phyloP scores from a whole-genome alignment of 805 yeast genomes.

The Saturnispora sekii region DNA sequence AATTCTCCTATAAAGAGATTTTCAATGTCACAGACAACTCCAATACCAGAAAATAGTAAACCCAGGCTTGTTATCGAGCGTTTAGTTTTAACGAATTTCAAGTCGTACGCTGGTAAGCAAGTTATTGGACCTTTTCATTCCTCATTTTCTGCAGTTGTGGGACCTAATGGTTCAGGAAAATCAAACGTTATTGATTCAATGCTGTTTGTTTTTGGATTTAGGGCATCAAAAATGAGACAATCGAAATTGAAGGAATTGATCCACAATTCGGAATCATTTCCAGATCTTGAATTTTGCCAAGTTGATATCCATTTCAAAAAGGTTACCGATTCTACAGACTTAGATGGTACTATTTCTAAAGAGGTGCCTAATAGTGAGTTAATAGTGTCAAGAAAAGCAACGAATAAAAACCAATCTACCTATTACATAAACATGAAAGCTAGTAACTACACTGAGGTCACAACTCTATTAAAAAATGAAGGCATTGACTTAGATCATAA shows the following conservation, averaged over 20 bases:
- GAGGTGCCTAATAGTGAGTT: slow-evolving; percentile 43
- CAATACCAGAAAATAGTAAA: slow-evolving; percentile 2
- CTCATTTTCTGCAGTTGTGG: slow-evolving; percentile 94
- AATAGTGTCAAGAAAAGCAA: slow-evolving; percentile 73
- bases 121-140: slow-evolving; percentile 90
- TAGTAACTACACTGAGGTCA: slow-evolving; percentile 72
- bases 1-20: not conserved
- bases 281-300: slow-evolving; percentile 62
- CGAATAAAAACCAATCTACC: slow-evolving; percentile 62
- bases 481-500: slow-evolving; percentile 95
- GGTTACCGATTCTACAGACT: slow-evolving; percentile 44
- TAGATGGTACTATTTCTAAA: slow-evolving; percentile 10
- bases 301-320: slow-evolving; percentile 85
- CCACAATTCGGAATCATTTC: slow-evolving; percentile 74
- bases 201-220: slow-evolving; percentile 92
- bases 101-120: slow-evolving; percentile 91
- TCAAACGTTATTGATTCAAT: slow-evolving; percentile 97
- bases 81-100: slow-evolving; percentile 74
- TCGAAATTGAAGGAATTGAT: slow-evolving; percentile 86
- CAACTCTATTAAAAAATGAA: slow-evolving; percentile 57
- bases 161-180: slow-evolving; percentile 98
- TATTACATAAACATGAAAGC: slow-evolving; percentile 64
- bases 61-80: slow-evolving; percentile 64
- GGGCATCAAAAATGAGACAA: slow-evolving; percentile 96
- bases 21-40: no score